These are phyloP conservation scores for Colletotrichum paranaense DNA, from an alignment of 2,329 filamentous ascomycete species.

Conservation along the genomic window DNA sequence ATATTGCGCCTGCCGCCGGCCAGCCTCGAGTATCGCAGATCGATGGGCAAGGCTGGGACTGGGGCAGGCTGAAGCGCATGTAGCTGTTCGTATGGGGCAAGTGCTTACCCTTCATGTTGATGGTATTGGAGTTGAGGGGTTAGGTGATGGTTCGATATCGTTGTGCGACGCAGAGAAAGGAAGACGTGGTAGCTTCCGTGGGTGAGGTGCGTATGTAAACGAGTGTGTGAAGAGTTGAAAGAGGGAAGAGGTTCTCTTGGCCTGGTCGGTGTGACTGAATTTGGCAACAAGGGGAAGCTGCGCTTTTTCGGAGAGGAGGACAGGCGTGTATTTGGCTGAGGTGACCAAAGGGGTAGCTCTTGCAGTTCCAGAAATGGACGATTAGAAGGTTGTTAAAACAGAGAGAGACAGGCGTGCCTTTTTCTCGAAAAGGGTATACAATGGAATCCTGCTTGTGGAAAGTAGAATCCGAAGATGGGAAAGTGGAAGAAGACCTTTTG, in stretches of 20 bases:
- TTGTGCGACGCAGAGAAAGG: conserved; percentile 1
- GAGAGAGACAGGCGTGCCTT: conserved; percentile 8
- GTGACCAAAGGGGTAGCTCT: background rate
- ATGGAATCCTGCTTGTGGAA: conserved; percentile 6
- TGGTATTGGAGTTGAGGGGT: conserved; percentile 12
- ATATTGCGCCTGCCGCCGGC: background rate
- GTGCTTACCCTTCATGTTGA: conserved; percentile 35
- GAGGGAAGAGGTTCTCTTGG: conserved; percentile 1
- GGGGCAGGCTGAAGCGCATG: background rate
- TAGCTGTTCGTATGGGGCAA: background rate
- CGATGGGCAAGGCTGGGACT: background rate
- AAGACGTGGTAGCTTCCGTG: conserved; percentile 7
- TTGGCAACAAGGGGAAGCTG: conserved; percentile 10
- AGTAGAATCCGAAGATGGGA: background rate
- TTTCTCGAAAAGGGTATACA: conserved; percentile 9
- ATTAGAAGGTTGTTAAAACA: conserved; percentile 16
- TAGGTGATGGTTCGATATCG: background rate
- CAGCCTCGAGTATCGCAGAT: background rate
- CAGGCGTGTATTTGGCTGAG: background rate
- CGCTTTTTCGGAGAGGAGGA: background rate
- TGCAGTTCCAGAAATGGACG: background rate
- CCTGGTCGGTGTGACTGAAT: background rate
- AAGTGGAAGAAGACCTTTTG: conserved; percentile 14
- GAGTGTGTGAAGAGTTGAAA: conserved; percentile 29
- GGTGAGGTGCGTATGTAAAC: conserved; percentile 23